Conservation (phyloP, 495 filamentous ascomycete genomes). For the Tuber calosporum region DNA sequence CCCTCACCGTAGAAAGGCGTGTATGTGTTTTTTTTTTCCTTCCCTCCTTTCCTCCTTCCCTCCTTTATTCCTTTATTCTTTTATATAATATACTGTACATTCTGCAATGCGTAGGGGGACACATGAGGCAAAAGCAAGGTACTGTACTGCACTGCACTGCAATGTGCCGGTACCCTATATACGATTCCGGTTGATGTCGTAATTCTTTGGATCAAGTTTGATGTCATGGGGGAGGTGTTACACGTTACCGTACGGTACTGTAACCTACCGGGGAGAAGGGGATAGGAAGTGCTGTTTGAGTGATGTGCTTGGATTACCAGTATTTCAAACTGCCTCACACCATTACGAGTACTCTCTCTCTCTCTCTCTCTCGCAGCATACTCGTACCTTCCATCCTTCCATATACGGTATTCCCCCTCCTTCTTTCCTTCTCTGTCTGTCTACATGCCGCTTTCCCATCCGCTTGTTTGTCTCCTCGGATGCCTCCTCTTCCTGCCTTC, state of each 20-base stretch:
- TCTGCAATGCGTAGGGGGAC: background rate
- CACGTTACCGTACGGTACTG: background rate
- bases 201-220: background rate
- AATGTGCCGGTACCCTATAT: no score
- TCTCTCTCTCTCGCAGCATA: background rate
- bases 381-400: background rate
- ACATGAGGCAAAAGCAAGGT: conserved; percentile 11
- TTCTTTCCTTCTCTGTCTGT: background rate
- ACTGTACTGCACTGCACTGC: background rate
- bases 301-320: background rate
- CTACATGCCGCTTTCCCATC: background rate
- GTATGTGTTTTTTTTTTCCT: no score
- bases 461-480: background rate
- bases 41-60: no score
- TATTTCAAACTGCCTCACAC: background rate
- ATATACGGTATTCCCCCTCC: background rate
- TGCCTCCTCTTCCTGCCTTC: background rate
- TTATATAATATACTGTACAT: no score
- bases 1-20: no score
- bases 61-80: no score
- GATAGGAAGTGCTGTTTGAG: background rate
- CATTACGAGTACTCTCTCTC: background rate
- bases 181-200: conserved; percentile 6
- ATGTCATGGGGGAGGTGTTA: background rate
- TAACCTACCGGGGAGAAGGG: background rate